These are phyloP conservation scores for Ciborinia camelliae DNA, from an alignment of 2,329 filamentous ascomycete genomes.

Conservation along the genomic window DNA sequence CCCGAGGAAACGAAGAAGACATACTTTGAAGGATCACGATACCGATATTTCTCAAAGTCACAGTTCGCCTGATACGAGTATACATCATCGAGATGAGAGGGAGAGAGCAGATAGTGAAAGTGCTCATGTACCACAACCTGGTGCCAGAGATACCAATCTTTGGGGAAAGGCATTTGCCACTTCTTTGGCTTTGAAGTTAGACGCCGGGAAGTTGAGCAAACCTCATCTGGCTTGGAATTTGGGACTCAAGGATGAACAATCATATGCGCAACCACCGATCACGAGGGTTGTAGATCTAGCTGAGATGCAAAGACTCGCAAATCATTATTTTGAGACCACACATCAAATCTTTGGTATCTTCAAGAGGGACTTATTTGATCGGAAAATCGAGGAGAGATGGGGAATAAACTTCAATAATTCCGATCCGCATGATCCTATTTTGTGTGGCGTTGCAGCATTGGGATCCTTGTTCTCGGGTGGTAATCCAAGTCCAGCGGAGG, in stretches of 20 bases:
- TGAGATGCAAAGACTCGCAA: constrained; percentile 22
- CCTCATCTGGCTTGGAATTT: constrained; percentile 41
- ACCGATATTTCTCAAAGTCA: constrained; percentile 16
- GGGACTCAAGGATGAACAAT: constrained; percentile 33
- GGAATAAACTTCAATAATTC: constrained; percentile 31
- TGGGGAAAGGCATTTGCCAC: constrained; percentile 18
- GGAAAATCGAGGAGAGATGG: constrained; percentile 36
- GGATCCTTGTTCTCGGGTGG: constrained; percentile 38
- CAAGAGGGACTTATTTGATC: constrained; percentile 30
- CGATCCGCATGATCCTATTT: constrained; percentile 32
- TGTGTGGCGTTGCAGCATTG: constrained; percentile 37
- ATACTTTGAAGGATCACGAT: constrained; percentile 12
- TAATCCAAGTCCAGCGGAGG: constrained; percentile 30
- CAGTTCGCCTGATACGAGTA: constrained; percentile 15
- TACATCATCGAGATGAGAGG: constrained; percentile 9
- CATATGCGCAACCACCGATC: constrained; percentile 27
- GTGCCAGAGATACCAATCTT: constrained; percentile 2
- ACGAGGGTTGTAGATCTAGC: constrained; percentile 22
- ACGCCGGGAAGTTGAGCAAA: constrained; percentile 24
- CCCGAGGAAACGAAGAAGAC: constrained; percentile 15
- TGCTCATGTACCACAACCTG: neutral
- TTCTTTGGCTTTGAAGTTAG: constrained; percentile 13
- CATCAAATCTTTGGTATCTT: constrained; percentile 39
- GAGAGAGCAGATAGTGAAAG: constrained; percentile 14
- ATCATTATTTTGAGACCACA: constrained; percentile 35